Percentiles rank a stretch among this genome's conserved stretches.
Conservation (phyloP, 73 alveolate species). For the Paramecium sexaurelia region DNA sequence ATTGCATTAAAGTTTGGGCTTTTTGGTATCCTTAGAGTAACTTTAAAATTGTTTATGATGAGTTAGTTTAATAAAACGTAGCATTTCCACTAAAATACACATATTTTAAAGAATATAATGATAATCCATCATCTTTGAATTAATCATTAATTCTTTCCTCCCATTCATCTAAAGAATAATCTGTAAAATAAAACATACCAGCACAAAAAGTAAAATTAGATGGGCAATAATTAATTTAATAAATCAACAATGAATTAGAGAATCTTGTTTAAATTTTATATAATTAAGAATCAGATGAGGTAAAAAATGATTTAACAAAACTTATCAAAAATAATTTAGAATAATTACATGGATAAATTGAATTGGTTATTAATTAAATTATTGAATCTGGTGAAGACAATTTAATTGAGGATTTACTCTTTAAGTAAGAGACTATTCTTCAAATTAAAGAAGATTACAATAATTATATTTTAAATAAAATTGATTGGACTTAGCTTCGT, state of each 20-base stretch:
- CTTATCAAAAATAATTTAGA: neutral
- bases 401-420: neutral
- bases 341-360: neutral
- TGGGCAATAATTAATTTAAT: neutral
- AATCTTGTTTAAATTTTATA: neutral
- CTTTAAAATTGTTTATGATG: neutral
- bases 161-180: neutral
- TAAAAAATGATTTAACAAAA: neutral
- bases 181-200: neutral
- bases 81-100: slow-evolving; percentile 17
- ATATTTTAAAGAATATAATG: slow-evolving; percentile 23
- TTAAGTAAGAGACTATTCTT: neutral
- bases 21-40: neutral
- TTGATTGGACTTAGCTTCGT: neutral
- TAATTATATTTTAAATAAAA: neutral
- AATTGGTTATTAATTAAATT: neutral
- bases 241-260: neutral
- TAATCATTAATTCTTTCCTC: neutral
- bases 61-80: neutral
- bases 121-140: neutral
- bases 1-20: slow-evolving; percentile 47
- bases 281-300: neutral
- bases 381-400: neutral
- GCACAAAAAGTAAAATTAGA: neutral
- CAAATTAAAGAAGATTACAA: neutral